Percentiles rank a stretch among this genome's conserved stretches.
Conservation (phyloP, 108 stramenopile genomes). For the Fragilariopsis cylindrus region DNA sequence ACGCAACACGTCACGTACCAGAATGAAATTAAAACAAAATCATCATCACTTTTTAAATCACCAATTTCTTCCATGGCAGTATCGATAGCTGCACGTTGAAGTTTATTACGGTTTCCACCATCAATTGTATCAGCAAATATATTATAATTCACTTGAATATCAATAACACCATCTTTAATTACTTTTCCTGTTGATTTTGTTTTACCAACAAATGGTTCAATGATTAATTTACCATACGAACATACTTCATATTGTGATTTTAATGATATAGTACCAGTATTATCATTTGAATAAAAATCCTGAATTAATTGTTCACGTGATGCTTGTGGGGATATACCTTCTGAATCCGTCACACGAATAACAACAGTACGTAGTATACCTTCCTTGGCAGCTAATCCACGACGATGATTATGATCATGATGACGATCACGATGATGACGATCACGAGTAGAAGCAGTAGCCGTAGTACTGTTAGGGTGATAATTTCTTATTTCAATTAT, state of each 20-base stretch:
- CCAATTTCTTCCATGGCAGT: too few species aligned
- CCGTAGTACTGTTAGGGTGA: too few species aligned
- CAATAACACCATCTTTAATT: background rate
- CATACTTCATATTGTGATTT: conserved; percentile 37
- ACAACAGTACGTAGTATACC: background rate
- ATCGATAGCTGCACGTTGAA: too few species aligned
- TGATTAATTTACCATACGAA: conserved; percentile 34
- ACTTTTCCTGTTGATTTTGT: background rate
- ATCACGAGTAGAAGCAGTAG: too few species aligned
- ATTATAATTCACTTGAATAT: background rate
- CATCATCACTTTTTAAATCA: conserved; percentile 9
- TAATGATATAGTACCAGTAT: conserved; percentile 21
- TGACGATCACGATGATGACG: too few species aligned
- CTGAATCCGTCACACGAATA: background rate
- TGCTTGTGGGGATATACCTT: background rate
- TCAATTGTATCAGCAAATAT: conserved; percentile 24
- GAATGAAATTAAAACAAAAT: conserved; percentile 60
- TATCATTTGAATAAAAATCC: conserved; percentile 14
- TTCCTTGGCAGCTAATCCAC: background rate
- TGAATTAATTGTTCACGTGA: background rate
- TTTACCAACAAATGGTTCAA: conserved; percentile 13
- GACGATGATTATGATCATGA: background rate
- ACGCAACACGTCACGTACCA: conserved; percentile 10
- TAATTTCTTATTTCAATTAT: too few species aligned
- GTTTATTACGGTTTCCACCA: too few species aligned